Conservation (phyloP, 495 filamentous ascomycete genomes). For the Rhypophila decipiens region DNA sequence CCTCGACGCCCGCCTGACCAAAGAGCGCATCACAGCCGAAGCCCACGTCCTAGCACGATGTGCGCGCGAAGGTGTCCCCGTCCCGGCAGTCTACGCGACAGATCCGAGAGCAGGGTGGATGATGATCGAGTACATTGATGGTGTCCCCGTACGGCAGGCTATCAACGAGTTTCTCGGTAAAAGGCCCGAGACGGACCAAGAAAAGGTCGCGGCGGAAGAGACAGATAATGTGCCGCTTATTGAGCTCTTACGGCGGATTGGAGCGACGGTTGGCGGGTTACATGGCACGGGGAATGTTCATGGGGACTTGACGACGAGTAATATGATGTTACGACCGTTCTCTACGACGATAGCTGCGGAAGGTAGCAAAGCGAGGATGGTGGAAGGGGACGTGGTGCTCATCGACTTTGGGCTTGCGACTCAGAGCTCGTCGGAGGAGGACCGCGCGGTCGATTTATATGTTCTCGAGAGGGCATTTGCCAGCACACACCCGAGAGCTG, state of each 20-base stretch:
- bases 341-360: slow-evolving; percentile 10
- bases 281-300: slow-evolving; percentile 82
- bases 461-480: slow-evolving; percentile 94
- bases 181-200: slow-evolving; percentile 36
- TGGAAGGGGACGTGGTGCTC: slow-evolving; percentile 71
- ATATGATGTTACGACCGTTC: slow-evolving; percentile 71
- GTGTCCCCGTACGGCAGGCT: slow-evolving; percentile 58
- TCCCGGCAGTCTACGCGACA: slow-evolving; percentile 69
- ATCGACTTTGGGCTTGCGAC: slow-evolving; percentile 94
- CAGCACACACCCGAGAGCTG: slow-evolving; percentile 86
- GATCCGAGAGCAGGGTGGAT: slow-evolving; percentile 76
- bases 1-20: slow-evolving; percentile 82
- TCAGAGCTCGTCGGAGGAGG: slow-evolving; percentile 80
- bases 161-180: slow-evolving; percentile 58
- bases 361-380: slow-evolving; percentile 21
- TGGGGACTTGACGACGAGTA: slow-evolving; percentile 96
- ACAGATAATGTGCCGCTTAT: slow-evolving; percentile 31
- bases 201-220: slow-evolving; percentile 14
- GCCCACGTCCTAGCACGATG: slow-evolving; percentile 75
- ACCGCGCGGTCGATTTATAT: slow-evolving; percentile 93
- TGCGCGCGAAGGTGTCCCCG: slow-evolving; percentile 65
- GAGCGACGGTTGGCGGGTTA: slow-evolving; percentile 66
- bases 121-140: slow-evolving; percentile 84
- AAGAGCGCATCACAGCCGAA: slow-evolving; percentile 78
- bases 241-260: slow-evolving; percentile 65